Base-by-base conservation (phyloP, 768 basidiomycete genomes). In the Cystofilobasidium capitatum region DNA sequence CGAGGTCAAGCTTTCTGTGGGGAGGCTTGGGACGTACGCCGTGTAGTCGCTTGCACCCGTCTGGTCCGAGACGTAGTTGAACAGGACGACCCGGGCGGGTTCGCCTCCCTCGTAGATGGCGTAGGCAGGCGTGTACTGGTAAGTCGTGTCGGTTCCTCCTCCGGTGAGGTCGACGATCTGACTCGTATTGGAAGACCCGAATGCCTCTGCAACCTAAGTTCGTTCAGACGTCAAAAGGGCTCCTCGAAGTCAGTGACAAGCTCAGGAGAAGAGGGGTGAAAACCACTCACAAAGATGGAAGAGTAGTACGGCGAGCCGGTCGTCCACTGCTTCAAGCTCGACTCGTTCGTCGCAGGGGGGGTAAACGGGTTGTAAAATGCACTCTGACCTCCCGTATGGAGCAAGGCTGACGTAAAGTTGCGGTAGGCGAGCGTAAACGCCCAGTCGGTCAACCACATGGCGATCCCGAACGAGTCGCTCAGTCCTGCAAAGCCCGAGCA, bases 91-190 rank as follows among this genome's bases (percentile, higher is more conserved):
- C 42, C 85, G 81, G 9, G 80, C 80, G 3, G 86, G 82, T 2
- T 75, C 77, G 20, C 83, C 83, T 64, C 85, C 81, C 75, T 90
- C 87, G 73, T 89, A 89, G 59, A 91, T 82, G 8, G 83, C 87
- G 74, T 89, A 86, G 1, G 36, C 82, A 79, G 66, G 88, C 5
- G 85, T 86, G 70, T 78, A 83, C 51, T 64, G 47, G 51, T 64
- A 24, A 12, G 47, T 49, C 36, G 44, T 22, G 37, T 64, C 62
- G 12, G 12, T 36, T 10, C 24, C 62, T 24, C 57, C 84, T 58
- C 81, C 80, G 20, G 75, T 74, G 35, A 88, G 79, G 75, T 91
- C 89, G 47, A 88, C 77, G 37, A 91, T 80, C 66, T 83, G 86
- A 1, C 86, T 83, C 1, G 75, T 78, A 75, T 85, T 84, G 47